A percentile compares a stretch with the other conserved stretches of the same genome.
These are phyloP conservation scores for Hanseniaspora mollemarum DNA, from an alignment of 805 yeast genomes.

Conservation along the genomic window DNA sequence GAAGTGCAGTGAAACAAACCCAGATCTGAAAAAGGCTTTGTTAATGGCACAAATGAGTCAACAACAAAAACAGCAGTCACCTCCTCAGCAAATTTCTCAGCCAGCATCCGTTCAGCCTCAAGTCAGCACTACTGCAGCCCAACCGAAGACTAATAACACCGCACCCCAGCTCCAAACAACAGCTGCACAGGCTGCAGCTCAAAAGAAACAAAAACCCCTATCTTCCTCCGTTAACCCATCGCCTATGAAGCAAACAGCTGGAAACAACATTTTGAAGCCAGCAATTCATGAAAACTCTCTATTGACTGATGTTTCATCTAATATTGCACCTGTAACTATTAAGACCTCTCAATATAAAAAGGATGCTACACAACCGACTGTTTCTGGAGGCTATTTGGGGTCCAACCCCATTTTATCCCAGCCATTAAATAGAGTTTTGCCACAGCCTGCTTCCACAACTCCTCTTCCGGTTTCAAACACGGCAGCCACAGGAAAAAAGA, in stretches of 20 bases:
- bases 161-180: constrained; percentile 19
- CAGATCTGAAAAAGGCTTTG: constrained; percentile 26
- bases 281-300: constrained; percentile 12
- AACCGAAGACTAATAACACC: constrained; percentile 13
- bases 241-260: constrained; percentile 1
- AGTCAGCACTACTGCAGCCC: constrained; percentile 14
- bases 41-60: constrained; percentile 19
- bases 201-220: constrained; percentile 24
- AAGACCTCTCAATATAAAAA: constrained; percentile 35
- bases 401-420: constrained; percentile 53
- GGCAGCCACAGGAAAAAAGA: constrained; percentile 70
- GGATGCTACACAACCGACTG: constrained; percentile 35
- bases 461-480: constrained; percentile 38
- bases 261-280: neutral
- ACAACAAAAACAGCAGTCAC: neutral
- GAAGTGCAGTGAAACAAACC: constrained; percentile 29
- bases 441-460: constrained; percentile 39
- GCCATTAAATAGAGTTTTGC: constrained; percentile 56
- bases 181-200: constrained; percentile 21
- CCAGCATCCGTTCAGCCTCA: constrained; percentile 6
- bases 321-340: constrained; percentile 21
- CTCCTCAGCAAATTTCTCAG: neutral
- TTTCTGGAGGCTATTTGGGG: constrained; percentile 55
- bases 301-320: constrained; percentile 20
- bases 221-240: neutral